Evolutionary conservation across 2,329 filamentous ascomycete species (phyloP).

Genomic region (Aspergillus ochraceus): DNA sequence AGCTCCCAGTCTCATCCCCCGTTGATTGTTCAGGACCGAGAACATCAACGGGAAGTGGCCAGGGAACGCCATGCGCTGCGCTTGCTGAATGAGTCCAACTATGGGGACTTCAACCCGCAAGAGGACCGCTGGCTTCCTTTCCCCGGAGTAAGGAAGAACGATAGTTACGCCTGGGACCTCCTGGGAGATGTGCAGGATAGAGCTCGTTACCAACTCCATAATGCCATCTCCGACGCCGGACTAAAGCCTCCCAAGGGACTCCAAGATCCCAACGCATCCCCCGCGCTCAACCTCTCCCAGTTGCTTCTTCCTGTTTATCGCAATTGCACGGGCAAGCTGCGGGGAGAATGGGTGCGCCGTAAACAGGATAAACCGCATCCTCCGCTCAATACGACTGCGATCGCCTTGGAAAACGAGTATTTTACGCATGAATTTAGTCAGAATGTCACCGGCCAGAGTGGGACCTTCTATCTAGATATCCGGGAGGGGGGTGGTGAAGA

Average conservation of each 20-base stretch:
- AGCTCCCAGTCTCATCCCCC: conserved; percentile 48
- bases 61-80: conserved; percentile 53
- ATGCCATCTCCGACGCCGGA: conserved; percentile 32
- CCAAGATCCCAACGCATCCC: conserved; percentile 23
- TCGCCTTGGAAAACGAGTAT: conserved; percentile 68
- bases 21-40: conserved; percentile 41
- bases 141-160: conserved; percentile 71
- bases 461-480: conserved; percentile 69
- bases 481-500: conserved; percentile 52
- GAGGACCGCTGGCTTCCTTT: conserved; percentile 63
- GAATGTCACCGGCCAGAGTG: conserved; percentile 74
- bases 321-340: conserved; percentile 74
- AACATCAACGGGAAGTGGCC: conserved; percentile 50
- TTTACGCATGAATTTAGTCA: conserved; percentile 67
- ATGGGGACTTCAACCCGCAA: conserved; percentile 52
- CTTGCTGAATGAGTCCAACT: conserved; percentile 51
- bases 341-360: conserved; percentile 71
- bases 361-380: conserved; percentile 51
- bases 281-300: conserved; percentile 37
- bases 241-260: conserved; percentile 30
- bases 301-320: conserved; percentile 63
- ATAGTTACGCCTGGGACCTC: conserved; percentile 77
- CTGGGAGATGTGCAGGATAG: conserved; percentile 65
- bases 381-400: conserved; percentile 64
- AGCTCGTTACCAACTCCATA: conserved; percentile 57